phyloP scores from a whole-genome alignment of 2,329 filamentous ascomycete species.

The Ceratocystiopsis brevicomis region DNA sequence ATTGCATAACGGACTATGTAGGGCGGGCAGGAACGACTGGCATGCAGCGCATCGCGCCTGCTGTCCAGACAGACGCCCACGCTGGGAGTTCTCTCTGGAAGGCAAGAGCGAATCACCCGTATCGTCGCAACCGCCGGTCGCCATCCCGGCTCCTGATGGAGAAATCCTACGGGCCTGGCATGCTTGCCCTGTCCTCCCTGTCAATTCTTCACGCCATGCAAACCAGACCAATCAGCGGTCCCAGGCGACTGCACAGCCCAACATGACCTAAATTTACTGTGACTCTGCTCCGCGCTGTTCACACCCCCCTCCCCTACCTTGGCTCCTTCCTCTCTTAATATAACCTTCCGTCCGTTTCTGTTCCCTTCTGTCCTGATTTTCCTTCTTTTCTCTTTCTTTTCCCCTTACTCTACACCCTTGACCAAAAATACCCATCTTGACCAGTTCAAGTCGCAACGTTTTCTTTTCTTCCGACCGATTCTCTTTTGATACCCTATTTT shows the following conservation, averaged over 20 bases:
- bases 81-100: too few relatives aligned
- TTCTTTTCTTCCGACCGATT: constrained; percentile 7
- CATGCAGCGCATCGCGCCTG: too few relatives aligned
- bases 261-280: too few relatives aligned
- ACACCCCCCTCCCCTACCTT: background rate
- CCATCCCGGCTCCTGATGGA: too few relatives aligned
- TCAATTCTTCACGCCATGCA: too few relatives aligned
- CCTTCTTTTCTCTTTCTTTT: constrained; percentile 4
- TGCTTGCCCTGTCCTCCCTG: too few relatives aligned
- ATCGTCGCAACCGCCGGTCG: too few relatives aligned
- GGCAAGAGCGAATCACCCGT: too few relatives aligned
- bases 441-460: constrained; percentile 17
- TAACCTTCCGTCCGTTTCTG: constrained; percentile 4
- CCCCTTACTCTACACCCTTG: constrained; percentile 4
- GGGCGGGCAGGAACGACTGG: too few relatives aligned
- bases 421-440: constrained; percentile 9
- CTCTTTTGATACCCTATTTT: constrained; percentile 17
- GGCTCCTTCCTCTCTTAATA: constrained; percentile 8
- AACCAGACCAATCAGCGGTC: constrained; percentile 4
- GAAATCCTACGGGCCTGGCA: too few relatives aligned
- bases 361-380: constrained; percentile 8
- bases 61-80: too few relatives aligned
- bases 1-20: too few relatives aligned
- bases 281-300: background rate
- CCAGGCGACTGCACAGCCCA: constrained; percentile 1